These are phyloP conservation scores for Amesomyces nigricolor DNA, from an alignment of 2,329 filamentous ascomycete species.

Conservation along the genomic window DNA sequence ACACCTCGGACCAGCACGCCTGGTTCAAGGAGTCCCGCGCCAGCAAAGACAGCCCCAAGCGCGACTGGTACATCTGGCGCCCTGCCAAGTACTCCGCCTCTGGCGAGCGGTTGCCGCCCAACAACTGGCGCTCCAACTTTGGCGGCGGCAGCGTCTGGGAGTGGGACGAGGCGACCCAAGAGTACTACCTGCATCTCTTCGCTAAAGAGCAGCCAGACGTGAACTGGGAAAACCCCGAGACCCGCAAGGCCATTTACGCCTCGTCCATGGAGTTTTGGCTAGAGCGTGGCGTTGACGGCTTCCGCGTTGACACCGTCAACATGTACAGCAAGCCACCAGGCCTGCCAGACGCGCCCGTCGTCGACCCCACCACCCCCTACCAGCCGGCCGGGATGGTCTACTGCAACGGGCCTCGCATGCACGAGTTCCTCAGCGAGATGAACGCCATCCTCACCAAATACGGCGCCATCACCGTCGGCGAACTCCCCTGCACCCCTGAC, in stretches of 20 bases:
- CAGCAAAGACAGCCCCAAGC: constrained; percentile 55
- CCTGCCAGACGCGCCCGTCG: constrained; percentile 53
- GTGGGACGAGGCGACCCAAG: constrained; percentile 62
- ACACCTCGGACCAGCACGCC: constrained; percentile 64
- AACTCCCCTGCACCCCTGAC: constrained; percentile 59
- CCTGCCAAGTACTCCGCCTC: constrained; percentile 40
- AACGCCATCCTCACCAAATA: constrained; percentile 53
- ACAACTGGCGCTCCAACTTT: constrained; percentile 66
- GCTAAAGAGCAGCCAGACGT: constrained; percentile 71
- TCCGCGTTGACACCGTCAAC: constrained; percentile 66
- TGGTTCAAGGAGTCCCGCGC: constrained; percentile 66
- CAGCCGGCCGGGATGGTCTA: constrained; percentile 53
- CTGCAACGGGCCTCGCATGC: constrained; percentile 63
- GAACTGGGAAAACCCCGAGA: constrained; percentile 70
- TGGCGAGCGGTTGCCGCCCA: constrained; percentile 62
- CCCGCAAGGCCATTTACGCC: constrained; percentile 64
- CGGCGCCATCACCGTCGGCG: constrained; percentile 61
- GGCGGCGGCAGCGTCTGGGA: constrained; percentile 57
- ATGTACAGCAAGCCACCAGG: constrained; percentile 53
- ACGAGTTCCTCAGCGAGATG: constrained; percentile 64
- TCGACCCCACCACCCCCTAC: constrained; percentile 39
- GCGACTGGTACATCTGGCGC: constrained; percentile 51
- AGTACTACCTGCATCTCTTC: constrained; percentile 76
- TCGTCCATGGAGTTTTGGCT: constrained; percentile 73
- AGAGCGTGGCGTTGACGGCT: constrained; percentile 61